Conservation (phyloP, 805 yeast species). For the Lachancea thermotolerans region DNA sequence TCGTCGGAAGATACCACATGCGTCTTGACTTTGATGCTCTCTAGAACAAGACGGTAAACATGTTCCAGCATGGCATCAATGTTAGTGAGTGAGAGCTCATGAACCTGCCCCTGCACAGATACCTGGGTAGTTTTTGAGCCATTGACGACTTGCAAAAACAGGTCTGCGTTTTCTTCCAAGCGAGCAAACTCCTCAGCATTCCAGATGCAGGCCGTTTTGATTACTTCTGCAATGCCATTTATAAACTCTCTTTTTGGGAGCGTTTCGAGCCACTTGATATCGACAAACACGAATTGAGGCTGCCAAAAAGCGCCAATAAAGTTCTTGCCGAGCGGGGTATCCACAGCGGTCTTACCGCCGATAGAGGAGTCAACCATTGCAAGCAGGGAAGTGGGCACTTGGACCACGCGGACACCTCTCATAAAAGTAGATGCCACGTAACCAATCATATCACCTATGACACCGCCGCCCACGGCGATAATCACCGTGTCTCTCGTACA, state of each 20-base stretch:
- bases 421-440: slow-evolving; percentile 98
- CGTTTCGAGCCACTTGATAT: slow-evolving; percentile 77
- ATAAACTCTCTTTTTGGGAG: slow-evolving; percentile 90
- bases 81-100: slow-evolving; percentile 48
- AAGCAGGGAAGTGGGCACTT: slow-evolving; percentile 86
- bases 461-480: slow-evolving; percentile 96
- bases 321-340: slow-evolving; percentile 93
- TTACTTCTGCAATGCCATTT: slow-evolving; percentile 97
- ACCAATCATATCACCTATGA: slow-evolving; percentile 98
- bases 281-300: slow-evolving; percentile 82
- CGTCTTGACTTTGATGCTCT: slow-evolving; percentile 86
- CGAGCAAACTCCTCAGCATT: slow-evolving; percentile 81
- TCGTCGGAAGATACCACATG: slow-evolving; percentile 91
- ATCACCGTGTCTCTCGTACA: slow-evolving; percentile 96
- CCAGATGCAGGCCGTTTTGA: slow-evolving; percentile 98
- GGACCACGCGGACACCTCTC: slow-evolving; percentile 94
- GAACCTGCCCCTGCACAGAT: slow-evolving; percentile 24
- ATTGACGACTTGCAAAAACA: slow-evolving; percentile 62
- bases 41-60: slow-evolving; percentile 70
- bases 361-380: slow-evolving; percentile 98
- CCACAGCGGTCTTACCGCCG: slow-evolving; percentile 98
- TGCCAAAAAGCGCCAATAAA: slow-evolving; percentile 97
- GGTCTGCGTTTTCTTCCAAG: slow-evolving; percentile 67
- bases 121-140: slow-evolving; percentile 21
- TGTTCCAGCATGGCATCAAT: slow-evolving; percentile 65